These are phyloP conservation scores for Litsea cubeba DNA, from an alignment of 164 flowering plant species.

Conservation along the genomic window DNA sequence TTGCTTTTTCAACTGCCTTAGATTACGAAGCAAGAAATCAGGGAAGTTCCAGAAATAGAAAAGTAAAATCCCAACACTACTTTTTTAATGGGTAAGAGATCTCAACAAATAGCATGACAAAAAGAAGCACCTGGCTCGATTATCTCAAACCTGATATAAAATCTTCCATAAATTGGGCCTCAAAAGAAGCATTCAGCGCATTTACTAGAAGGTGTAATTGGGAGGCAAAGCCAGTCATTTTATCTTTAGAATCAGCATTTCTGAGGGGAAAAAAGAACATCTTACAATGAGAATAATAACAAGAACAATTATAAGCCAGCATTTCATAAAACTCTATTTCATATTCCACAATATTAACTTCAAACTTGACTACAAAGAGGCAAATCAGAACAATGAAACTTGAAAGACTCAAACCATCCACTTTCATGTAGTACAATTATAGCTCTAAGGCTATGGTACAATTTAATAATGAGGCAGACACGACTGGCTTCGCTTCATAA, in stretches of 20 bases:
- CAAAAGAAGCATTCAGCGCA: conserved; percentile 63
- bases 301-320: no score
- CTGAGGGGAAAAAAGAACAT: not conserved
- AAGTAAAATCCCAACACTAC: not conserved
- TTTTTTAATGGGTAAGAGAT: not conserved
- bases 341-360: no score
- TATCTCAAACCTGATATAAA: conserved; percentile 68
- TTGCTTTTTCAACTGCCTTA: conserved; percentile 59
- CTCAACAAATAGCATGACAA: not conserved
- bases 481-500: no score
- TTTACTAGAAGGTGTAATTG: conserved; percentile 65
- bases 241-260: conserved; percentile 30
- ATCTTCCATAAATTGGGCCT: conserved; percentile 89
- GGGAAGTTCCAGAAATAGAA: conserved; percentile 1
- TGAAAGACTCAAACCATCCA: no score
- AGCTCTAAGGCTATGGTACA: no score
- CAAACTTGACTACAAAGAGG: no score
- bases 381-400: no score
- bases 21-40: conserved; percentile 4
- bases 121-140: not conserved
- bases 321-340: no score
- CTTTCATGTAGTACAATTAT: no score
- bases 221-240: conserved; percentile 72
- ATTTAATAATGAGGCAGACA: no score
- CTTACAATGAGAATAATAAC: not conserved